Conservation (phyloP, 495 filamentous ascomycete genomes). For the Trichoderma orchidacearum region DNA sequence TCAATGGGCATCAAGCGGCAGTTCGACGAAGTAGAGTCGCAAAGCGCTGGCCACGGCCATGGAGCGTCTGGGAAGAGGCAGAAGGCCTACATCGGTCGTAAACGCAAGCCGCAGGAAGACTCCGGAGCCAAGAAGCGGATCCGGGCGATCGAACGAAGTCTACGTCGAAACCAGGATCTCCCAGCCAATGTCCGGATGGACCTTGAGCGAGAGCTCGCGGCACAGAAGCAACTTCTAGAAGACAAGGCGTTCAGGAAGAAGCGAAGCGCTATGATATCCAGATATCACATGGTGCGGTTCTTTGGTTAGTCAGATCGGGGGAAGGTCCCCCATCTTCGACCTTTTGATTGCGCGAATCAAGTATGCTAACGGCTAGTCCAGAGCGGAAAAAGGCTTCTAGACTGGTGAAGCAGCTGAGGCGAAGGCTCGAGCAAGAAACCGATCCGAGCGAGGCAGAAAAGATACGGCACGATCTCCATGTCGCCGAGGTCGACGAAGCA, state of each 20-base stretch:
- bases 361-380: constrained; percentile 13
- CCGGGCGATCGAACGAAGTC: constrained; percentile 45
- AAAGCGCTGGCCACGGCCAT: neutral
- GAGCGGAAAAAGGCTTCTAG: constrained; percentile 77
- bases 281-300: constrained; percentile 91
- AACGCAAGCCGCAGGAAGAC: constrained; percentile 20
- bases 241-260: constrained; percentile 39
- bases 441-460: constrained; percentile 34
- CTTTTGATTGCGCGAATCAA: neutral
- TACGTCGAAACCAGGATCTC: constrained; percentile 46
- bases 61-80: neutral
- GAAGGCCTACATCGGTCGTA: neutral
- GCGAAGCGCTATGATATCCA: constrained; percentile 61
- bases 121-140: constrained; percentile 43
- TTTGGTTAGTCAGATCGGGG: constrained; percentile 43
- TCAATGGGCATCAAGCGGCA: constrained; percentile 7
- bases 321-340: neutral
- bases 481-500: constrained; percentile 66
- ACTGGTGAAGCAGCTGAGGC: constrained; percentile 48
- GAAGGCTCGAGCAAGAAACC: constrained; percentile 32
- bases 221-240: constrained; percentile 59
- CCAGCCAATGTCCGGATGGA: constrained; percentile 62
- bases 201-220: constrained; percentile 66
- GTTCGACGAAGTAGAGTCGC: neutral
- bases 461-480: constrained; percentile 46